These are phyloP conservation scores for Hippophae rhamnoides DNA, from an alignment of 306 rosid genomes.

Conservation along the genomic window DNA sequence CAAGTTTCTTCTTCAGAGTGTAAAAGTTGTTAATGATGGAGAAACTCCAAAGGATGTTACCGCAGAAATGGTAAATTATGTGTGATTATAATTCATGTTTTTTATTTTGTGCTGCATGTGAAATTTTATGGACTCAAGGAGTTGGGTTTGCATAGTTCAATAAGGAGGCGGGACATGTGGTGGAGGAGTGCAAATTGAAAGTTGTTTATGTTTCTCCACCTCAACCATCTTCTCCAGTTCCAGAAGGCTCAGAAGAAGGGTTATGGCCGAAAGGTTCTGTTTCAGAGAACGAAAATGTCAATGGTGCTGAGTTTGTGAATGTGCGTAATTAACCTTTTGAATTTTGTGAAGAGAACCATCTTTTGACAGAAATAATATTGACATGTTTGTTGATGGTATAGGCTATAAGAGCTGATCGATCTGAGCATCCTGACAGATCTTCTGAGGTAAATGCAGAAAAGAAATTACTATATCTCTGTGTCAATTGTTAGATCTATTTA, in stretches of 20 bases:
- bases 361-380: conserved; percentile 6
- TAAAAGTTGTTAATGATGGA: conserved; percentile 35
- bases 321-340: conserved; percentile 41
- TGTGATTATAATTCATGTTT: conserved; percentile 1
- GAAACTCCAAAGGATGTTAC: conserved; percentile 47
- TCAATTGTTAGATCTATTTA: not conserved
- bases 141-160: conserved; percentile 49
- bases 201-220: conserved; percentile 74
- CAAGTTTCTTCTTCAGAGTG: conserved; percentile 93
- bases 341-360: conserved; percentile 5
- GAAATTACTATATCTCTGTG: not conserved
- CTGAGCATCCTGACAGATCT: conserved; percentile 52
- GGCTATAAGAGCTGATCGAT: conserved; percentile 52
- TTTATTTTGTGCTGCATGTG: not conserved
- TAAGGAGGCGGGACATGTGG: conserved; percentile 70
- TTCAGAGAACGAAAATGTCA: conserved; percentile 56
- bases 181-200: conserved; percentile 84
- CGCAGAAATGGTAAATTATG: conserved; percentile 66
- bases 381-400: conserved; percentile 27
- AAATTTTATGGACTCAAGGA: conserved; percentile 26
- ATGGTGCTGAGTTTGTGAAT: conserved; percentile 36
- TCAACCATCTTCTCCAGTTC: conserved; percentile 83
- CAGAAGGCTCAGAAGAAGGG: conserved; percentile 85
- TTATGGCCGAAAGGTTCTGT: conserved; percentile 74
- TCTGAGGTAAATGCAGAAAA: conserved; percentile 44